A percentile compares a stretch with the other conserved stretches of the same genome.
Conservation (phyloP, 495 filamentous ascomycete species). For the Achaetomiella virescens region DNA sequence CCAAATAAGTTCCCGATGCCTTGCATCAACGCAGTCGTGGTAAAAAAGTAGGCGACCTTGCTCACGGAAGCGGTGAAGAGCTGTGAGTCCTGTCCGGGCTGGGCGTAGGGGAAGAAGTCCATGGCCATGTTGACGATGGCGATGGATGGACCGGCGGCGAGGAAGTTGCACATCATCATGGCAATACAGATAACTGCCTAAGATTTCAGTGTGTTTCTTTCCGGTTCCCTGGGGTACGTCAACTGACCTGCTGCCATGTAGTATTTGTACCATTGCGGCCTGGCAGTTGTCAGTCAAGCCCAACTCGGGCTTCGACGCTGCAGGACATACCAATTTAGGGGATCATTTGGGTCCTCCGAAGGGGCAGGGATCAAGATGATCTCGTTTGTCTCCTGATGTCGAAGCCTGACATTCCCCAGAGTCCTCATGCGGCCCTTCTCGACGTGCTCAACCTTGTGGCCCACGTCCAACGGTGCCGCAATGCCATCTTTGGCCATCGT, state of each 20-base stretch:
- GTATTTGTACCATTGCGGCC: conserved; percentile 42
- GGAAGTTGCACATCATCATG: conserved; percentile 52
- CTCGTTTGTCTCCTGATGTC: conserved; percentile 43
- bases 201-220: background rate
- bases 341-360: conserved; percentile 55
- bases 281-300: conserved; percentile 14
- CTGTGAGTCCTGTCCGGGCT: conserved; percentile 12
- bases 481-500: conserved; percentile 15
- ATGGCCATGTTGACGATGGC: conserved; percentile 43
- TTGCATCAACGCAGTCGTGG: conserved; percentile 44
- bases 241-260: conserved; percentile 37
- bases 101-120: conserved; percentile 39
- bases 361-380: conserved; percentile 53
- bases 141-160: conserved; percentile 49
- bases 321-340: conserved; percentile 46
- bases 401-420: conserved; percentile 45
- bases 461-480: conserved; percentile 17
- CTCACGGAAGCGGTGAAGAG: conserved; percentile 32
- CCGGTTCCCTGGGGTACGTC: background rate
- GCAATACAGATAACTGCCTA: conserved; percentile 45
- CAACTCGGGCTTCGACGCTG: no score
- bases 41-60: conserved; percentile 49
- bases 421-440: conserved; percentile 23
- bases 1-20: conserved; percentile 48
- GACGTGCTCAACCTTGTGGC: conserved; percentile 10